Percentiles rank a stretch among this genome's conserved stretches.
Conservation (phyloP, 108 stramenopile species). For the Pseudonitzschia multiseries region DNA sequence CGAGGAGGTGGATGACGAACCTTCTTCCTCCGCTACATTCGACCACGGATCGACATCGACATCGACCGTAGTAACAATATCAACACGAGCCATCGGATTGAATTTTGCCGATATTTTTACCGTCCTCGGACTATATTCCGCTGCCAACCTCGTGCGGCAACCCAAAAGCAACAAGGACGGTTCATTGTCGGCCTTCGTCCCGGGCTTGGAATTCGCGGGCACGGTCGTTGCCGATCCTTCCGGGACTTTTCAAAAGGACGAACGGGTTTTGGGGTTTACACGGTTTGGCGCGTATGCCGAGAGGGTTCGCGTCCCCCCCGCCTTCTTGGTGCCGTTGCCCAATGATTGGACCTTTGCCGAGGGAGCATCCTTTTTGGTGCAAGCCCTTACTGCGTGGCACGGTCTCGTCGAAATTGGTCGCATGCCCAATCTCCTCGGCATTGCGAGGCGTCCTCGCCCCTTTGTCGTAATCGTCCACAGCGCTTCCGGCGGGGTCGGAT, state of each 20-base stretch:
- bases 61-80: neutral
- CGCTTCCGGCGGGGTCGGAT: conserved; percentile 40
- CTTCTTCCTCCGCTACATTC: neutral
- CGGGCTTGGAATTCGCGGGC: conserved; percentile 50
- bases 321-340: conserved; percentile 15
- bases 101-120: conserved; percentile 55
- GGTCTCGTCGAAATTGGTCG: conserved; percentile 30
- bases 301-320: conserved; percentile 26
- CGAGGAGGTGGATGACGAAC: neutral
- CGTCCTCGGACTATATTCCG: conserved; percentile 42
- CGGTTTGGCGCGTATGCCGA: conserved; percentile 47
- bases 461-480: conserved; percentile 32
- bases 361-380: conserved; percentile 41
- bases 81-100: conserved; percentile 39
- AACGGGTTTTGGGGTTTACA: conserved; percentile 30
- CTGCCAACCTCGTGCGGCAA: conserved; percentile 30
- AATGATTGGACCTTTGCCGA: conserved; percentile 31
- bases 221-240: conserved; percentile 19
- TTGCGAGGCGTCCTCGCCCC: neutral
- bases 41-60: neutral
- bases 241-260: conserved; percentile 6
- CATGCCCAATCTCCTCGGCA: conserved; percentile 14
- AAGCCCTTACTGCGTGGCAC: conserved; percentile 44
- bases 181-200: conserved; percentile 19
- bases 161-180: neutral